Conservation (phyloP, 108 stramenopile genomes). For the Pseudonitzschia multiseries region DNA sequence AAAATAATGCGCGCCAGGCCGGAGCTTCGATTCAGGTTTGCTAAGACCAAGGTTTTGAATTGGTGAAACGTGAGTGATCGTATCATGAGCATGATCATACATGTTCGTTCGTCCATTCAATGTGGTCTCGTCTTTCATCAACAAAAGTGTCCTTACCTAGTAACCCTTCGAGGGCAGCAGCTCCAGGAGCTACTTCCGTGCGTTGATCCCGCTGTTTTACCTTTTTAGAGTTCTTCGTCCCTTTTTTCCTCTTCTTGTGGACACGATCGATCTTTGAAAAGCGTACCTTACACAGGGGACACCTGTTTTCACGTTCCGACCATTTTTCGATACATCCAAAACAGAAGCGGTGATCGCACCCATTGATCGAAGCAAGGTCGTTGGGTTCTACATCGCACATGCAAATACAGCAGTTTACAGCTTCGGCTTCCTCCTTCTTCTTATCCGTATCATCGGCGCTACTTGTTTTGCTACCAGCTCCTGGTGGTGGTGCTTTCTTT, state of each 20-base stretch:
- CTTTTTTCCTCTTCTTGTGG: constrained; percentile 36
- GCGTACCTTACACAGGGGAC: constrained; percentile 84
- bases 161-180: constrained; percentile 43
- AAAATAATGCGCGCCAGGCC: constrained; percentile 18
- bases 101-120: too few species aligned
- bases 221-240: constrained; percentile 57
- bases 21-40: not conserved
- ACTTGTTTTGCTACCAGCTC: not conserved
- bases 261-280: constrained; percentile 80
- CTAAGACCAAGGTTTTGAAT: not conserved
- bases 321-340: constrained; percentile 86
- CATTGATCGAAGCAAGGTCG: constrained; percentile 61
- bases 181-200: constrained; percentile 38
- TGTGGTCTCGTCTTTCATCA: too few species aligned
- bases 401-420: constrained; percentile 74
- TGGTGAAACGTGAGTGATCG: constrained; percentile 10
- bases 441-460: constrained; percentile 11
- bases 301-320: constrained; percentile 85
- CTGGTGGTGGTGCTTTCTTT: constrained; percentile 23
- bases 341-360: constrained; percentile 83
- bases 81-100: too few species aligned
- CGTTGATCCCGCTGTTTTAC: constrained; percentile 72
- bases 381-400: constrained; percentile 58
- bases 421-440: constrained; percentile 11
- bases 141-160: constrained; percentile 25